Percentiles rank a stretch among this genome's conserved stretches.
Conservation (phyloP, 2,329 filamentous ascomycete species). For the Penicillium sp. region DNA sequence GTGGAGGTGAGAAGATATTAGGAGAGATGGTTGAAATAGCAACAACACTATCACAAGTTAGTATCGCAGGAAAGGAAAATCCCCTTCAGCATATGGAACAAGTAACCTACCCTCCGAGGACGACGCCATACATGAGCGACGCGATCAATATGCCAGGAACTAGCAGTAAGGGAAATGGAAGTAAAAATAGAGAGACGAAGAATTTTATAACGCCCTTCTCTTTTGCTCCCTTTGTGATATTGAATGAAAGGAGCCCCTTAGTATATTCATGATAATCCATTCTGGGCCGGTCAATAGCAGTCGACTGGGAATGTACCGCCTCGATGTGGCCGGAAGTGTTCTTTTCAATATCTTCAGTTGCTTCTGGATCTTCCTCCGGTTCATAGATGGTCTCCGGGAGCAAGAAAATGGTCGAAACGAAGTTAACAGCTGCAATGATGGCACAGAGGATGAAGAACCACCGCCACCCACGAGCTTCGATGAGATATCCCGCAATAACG, state of each 20-base stretch:
- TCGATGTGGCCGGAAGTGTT: constrained; percentile 25
- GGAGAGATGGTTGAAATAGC: constrained; percentile 34
- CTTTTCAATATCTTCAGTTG: constrained; percentile 25
- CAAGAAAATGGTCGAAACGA: constrained; percentile 37
- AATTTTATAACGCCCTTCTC: constrained; percentile 22
- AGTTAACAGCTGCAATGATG: constrained; percentile 36
- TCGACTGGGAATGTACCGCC: constrained; percentile 10
- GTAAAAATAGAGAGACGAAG: constrained; percentile 22
- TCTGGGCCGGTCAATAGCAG: constrained; percentile 13
- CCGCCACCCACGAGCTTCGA: constrained; percentile 39
- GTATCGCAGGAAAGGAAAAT: not conserved
- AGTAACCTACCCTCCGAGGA: constrained; percentile 30
- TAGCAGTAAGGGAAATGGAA: constrained; percentile 30
- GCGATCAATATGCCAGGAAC: constrained; percentile 30
- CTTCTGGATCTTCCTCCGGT: constrained; percentile 28
- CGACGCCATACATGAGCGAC: constrained; percentile 32
- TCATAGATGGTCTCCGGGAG: constrained; percentile 41
- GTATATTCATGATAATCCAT: constrained; percentile 33
- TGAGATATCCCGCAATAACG: constrained; percentile 40
- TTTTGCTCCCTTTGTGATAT: constrained; percentile 24
- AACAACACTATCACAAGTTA: constrained; percentile 22
- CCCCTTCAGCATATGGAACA: not conserved
- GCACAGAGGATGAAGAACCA: constrained; percentile 43
- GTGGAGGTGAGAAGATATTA: constrained; percentile 33
- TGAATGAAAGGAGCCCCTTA: constrained; percentile 33